A percentile compares a stretch with the other conserved stretches of the same genome.
Conservation (phyloP, 306 rosid genomes). For the Casuarina cunninghamiana region DNA sequence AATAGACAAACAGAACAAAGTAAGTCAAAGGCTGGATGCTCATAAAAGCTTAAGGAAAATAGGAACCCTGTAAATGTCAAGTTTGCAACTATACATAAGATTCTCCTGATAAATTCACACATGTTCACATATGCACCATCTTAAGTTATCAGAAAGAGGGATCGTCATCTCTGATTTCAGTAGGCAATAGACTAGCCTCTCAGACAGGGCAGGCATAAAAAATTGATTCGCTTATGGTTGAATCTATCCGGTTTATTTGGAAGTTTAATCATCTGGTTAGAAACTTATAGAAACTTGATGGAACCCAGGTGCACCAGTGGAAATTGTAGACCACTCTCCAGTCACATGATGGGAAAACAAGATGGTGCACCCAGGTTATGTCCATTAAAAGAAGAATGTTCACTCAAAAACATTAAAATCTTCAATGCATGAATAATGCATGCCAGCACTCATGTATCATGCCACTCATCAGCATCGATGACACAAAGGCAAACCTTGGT, state of each 20-base stretch:
- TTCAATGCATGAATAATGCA: neutral
- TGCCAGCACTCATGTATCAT: neutral
- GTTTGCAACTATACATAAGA: too few species aligned
- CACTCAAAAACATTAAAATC: neutral
- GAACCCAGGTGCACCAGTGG: neutral
- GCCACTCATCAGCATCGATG: slow-evolving; percentile 11
- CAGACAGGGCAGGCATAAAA: slow-evolving; percentile 12
- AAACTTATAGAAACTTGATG: neutral
- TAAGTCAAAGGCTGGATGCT: slow-evolving; percentile 1
- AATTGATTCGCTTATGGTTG: neutral
- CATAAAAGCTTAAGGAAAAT: neutral
- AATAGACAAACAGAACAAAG: slow-evolving; percentile 9
- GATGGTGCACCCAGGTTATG: neutral
- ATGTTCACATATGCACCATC: neutral
- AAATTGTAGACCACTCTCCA: slow-evolving; percentile 12
- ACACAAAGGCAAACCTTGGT: slow-evolving; percentile 68
- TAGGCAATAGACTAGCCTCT: slow-evolving; percentile 11
- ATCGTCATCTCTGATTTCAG: slow-evolving; percentile 19
- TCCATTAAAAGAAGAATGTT: neutral
- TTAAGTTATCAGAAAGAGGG: slow-evolving; percentile 18
- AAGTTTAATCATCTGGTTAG: slow-evolving; percentile 1
- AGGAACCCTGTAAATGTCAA: neutral
- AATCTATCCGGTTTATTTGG: neutral
- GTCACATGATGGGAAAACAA: neutral
- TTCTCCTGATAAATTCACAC: slow-evolving; percentile 6